phyloP scores from a whole-genome alignment of 2,329 filamentous ascomycete genomes.

The Pseudogymnoascus sp. region DNA sequence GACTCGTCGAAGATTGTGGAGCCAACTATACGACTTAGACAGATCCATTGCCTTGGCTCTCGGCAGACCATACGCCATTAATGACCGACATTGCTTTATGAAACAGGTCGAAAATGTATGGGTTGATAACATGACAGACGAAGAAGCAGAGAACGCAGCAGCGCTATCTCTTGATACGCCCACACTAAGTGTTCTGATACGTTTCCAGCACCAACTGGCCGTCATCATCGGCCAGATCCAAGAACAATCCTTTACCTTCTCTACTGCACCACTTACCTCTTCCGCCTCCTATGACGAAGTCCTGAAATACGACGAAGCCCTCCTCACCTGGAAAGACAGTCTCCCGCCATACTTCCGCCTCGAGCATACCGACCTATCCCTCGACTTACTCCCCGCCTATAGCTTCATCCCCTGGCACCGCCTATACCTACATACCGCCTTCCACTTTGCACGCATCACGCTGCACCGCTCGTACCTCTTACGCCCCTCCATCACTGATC shows the following conservation, averaged over 20 bases:
- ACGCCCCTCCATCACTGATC: constrained; percentile 36
- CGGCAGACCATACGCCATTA: constrained; percentile 36
- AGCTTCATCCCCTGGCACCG: constrained; percentile 35
- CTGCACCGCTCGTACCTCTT: constrained; percentile 36
- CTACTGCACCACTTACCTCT: constrained; percentile 16
- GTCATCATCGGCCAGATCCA: constrained; percentile 36
- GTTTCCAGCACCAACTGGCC: constrained; percentile 31
- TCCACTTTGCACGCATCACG: constrained; percentile 37
- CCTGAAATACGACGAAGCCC: constrained; percentile 31
- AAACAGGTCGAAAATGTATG: constrained; percentile 36
- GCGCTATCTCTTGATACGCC: constrained; percentile 30
- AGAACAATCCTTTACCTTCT: constrained; percentile 35
- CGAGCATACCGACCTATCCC: constrained; percentile 29
- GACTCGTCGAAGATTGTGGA: constrained; percentile 36
- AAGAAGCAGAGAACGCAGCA: constrained; percentile 24
- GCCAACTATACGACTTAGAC: constrained; percentile 36
- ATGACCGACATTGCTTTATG: constrained; percentile 35
- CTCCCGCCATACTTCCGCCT: constrained; percentile 34
- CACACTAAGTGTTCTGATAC: constrained; percentile 31
- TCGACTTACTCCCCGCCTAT: constrained; percentile 24
- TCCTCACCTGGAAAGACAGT: constrained; percentile 30
- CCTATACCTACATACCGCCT: constrained; percentile 35
- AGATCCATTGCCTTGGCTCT: constrained; percentile 37
- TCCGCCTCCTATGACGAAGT: constrained; percentile 36
- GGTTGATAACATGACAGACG: constrained; percentile 33